phyloP scores from a whole-genome alignment of 768 basidiomycete genomes.

The Tephrocybe sp. region DNA sequence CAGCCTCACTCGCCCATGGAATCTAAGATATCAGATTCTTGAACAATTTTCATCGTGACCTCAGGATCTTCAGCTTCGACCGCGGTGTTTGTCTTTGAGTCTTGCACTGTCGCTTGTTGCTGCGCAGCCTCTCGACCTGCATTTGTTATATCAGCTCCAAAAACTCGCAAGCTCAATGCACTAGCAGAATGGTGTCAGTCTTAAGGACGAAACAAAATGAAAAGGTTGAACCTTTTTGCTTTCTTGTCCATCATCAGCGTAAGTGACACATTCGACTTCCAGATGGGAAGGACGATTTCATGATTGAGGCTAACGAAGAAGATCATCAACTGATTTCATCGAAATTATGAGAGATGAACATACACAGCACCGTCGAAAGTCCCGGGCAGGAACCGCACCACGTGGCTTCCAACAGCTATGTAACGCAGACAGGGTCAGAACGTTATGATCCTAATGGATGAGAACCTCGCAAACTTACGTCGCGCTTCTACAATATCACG shows the following conservation, averaged over 20 bases:
- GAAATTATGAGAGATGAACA: conserved; percentile 22
- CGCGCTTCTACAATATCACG: conserved; percentile 45
- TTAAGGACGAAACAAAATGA: conserved; percentile 2
- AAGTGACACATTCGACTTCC: conserved; percentile 88
- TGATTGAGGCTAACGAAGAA: conserved; percentile 54
- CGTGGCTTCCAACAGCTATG: conserved; percentile 65
- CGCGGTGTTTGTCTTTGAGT: background rate
- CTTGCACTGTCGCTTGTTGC: conserved; percentile 6
- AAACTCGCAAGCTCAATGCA: conserved; percentile 83
- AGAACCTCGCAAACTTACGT: conserved; percentile 48
- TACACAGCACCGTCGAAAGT: conserved; percentile 52
- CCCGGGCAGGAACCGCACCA: conserved; percentile 66
- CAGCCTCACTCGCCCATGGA: conserved; percentile 1
- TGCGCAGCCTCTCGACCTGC: conserved; percentile 36
- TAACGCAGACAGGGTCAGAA: background rate
- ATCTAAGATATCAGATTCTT: conserved; percentile 13
- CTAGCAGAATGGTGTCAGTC: conserved; percentile 38
- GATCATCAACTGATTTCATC: conserved; percentile 5
- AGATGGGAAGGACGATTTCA: conserved; percentile 87
- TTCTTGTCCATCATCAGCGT: conserved; percentile 96
- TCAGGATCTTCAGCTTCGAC: conserved; percentile 1
- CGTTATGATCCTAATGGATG: conserved; percentile 3
- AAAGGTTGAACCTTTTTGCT: conserved; percentile 73
- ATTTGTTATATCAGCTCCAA: conserved; percentile 72
- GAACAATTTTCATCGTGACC: conserved; percentile 10